Percentiles rank a stretch among this genome's conserved stretches.
Conservation (phyloP, 306 rosid species). For the Castanea mollissima region DNA sequence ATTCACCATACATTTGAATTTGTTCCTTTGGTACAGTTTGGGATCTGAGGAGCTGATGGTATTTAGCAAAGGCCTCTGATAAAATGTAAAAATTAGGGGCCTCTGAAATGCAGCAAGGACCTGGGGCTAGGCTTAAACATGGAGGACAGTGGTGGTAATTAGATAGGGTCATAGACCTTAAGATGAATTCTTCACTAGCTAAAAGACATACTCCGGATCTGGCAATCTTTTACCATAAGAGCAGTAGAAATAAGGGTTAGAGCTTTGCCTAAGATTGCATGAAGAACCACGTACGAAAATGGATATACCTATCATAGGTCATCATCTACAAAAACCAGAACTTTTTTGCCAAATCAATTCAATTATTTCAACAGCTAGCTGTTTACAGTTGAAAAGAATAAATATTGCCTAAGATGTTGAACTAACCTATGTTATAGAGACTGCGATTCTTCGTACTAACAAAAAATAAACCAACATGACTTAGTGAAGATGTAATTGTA, state of each 20-base stretch:
- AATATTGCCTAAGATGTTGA: conserved; percentile 48
- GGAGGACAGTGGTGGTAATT: too few species aligned
- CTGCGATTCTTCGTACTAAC: conserved; percentile 36
- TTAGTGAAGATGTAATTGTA: conserved; percentile 37
- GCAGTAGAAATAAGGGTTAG: background rate
- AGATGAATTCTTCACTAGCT: too few species aligned
- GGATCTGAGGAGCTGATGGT: too few species aligned
- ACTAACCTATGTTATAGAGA: conserved; percentile 69
- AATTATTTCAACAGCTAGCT: conserved; percentile 46
- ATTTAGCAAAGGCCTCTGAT: too few species aligned
- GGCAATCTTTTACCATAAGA: background rate
- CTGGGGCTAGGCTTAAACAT: too few species aligned
- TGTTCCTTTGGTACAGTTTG: too few species aligned
- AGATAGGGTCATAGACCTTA: too few species aligned
- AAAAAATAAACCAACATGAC: background rate
- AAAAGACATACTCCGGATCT: too few species aligned
- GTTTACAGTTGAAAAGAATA: conserved; percentile 87
- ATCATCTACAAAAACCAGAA: conserved; percentile 24
- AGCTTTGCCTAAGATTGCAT: background rate
- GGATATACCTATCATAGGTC: too few species aligned
- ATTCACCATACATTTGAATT: too few species aligned
- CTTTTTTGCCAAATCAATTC: conserved; percentile 28
- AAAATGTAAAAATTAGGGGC: too few species aligned
- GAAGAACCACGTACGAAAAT: background rate
- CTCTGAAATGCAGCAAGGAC: too few species aligned